Evolutionary conservation across 805 yeast genomes (phyloP).

Genomic region (Kazachstania viticola): DNA sequence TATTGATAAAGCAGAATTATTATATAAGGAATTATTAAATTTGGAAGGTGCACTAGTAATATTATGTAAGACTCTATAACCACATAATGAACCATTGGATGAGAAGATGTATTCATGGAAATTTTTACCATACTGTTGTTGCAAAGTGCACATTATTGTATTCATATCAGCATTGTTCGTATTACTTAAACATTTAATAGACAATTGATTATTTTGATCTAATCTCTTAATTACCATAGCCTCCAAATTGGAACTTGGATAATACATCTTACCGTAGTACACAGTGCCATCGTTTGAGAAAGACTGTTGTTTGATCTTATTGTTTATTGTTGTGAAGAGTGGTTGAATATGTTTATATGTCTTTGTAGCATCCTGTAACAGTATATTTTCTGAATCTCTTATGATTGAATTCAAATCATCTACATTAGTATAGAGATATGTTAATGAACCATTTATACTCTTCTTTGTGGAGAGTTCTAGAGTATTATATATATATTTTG

Average conservation of each 20-base stretch:
- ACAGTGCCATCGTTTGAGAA: slow-evolving; percentile 20
- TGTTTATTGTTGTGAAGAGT: no score
- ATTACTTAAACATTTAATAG: slow-evolving; percentile 67
- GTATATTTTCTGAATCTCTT: slow-evolving; percentile 37
- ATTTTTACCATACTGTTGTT: slow-evolving; percentile 49
- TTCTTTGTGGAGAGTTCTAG: slow-evolving; percentile 53
- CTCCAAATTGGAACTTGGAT: slow-evolving; percentile 79
- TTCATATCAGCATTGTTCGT: slow-evolving; percentile 40
- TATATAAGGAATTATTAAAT: slow-evolving; percentile 34
- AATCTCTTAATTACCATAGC: slow-evolving; percentile 70
- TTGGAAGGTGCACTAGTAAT: slow-evolving; percentile 32
- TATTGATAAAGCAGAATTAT: slow-evolving; percentile 53
- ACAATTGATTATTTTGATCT: slow-evolving; percentile 47
- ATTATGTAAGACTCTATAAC: slow-evolving; percentile 69
- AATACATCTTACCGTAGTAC: slow-evolving; percentile 75
- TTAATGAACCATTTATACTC: slow-evolving; percentile 65
- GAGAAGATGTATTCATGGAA: slow-evolving; percentile 71
- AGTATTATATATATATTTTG: slow-evolving; percentile 60
- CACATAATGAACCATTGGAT: slow-evolving; percentile 72
- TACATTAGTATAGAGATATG: slow-evolving; percentile 63
- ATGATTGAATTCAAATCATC: slow-evolving; percentile 39
- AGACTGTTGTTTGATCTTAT: slow-evolving; percentile 6
- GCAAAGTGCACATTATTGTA: slow-evolving; percentile 57
- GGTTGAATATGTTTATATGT: slow-evolving; percentile 56
- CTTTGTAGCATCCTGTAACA: slow-evolving; percentile 55